A percentile compares a stretch with the other conserved stretches of the same genome.
phyloP scores from a whole-genome alignment of 768 basidiomycete species.

The Mycena rosella region DNA sequence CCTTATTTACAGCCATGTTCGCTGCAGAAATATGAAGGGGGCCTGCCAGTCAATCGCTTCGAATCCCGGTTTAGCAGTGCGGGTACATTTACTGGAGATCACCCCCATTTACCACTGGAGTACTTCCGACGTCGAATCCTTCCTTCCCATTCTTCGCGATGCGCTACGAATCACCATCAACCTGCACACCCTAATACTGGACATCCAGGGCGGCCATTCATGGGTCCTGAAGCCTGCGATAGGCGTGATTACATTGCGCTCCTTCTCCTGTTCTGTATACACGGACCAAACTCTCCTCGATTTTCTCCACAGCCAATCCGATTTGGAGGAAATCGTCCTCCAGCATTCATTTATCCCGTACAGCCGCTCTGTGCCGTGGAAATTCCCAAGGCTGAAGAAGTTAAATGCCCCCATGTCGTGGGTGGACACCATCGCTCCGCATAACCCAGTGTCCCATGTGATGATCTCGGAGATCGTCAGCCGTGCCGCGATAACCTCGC shows the following conservation, averaged over 20 bases:
- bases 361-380: slow-evolving; percentile 6
- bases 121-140: background rate
- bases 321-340: slow-evolving; percentile 27
- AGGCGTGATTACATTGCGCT: slow-evolving; percentile 23
- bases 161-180: slow-evolving; percentile 16
- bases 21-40: slow-evolving; percentile 1
- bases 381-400: slow-evolving; percentile 12
- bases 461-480: background rate
- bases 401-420: slow-evolving; percentile 29
- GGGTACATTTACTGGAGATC: slow-evolving; percentile 20
- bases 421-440: slow-evolving; percentile 16
- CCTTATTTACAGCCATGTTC: slow-evolving; percentile 20
- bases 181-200: slow-evolving; percentile 21
- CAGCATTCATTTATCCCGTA: slow-evolving; percentile 11
- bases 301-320: slow-evolving; percentile 25
- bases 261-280: slow-evolving; percentile 20
- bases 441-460: slow-evolving; percentile 18
- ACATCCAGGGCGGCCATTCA: slow-evolving; percentile 18
- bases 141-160: slow-evolving; percentile 21
- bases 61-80: slow-evolving; percentile 24
- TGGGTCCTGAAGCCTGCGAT: slow-evolving; percentile 9
- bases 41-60: slow-evolving; percentile 21
- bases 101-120: slow-evolving; percentile 1
- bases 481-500: background rate
- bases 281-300: slow-evolving; percentile 15